Conservation (phyloP, 2,329 filamentous ascomycete species). For the Pseudogymnoascus verrucosus region DNA sequence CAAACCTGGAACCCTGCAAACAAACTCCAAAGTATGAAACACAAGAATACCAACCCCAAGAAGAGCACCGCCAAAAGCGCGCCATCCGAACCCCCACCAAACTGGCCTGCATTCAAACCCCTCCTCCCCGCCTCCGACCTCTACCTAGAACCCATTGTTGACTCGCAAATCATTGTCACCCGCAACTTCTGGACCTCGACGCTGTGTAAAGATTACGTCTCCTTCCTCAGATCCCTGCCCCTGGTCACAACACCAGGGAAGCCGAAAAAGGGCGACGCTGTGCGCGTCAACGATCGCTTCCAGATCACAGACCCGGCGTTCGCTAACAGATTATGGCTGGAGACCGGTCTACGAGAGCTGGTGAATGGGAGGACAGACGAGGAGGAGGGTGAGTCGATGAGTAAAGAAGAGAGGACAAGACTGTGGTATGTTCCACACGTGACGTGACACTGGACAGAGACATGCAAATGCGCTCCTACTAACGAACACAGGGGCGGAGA, state of each 20-base stretch:
- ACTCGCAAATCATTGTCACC: conserved; percentile 55
- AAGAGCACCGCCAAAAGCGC: neutral
- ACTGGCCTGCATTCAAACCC: conserved; percentile 55
- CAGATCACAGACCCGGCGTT: conserved; percentile 71
- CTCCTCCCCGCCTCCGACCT: conserved; percentile 47
- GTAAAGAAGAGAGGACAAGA: conserved; percentile 19
- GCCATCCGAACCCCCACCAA: conserved; percentile 29
- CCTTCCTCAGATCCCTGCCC: conserved; percentile 51
- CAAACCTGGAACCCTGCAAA: neutral
- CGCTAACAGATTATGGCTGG: conserved; percentile 66
- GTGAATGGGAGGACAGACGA: conserved; percentile 17
- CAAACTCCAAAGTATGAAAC: neutral
- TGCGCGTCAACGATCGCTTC: conserved; percentile 82
- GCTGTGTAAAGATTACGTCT: conserved; percentile 56
- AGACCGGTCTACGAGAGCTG: conserved; percentile 61
- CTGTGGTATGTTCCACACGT: conserved; percentile 21
- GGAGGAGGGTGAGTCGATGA: conserved; percentile 17
- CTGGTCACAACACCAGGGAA: conserved; percentile 56
- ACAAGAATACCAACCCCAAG: conserved; percentile 8
- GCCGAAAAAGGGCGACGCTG: conserved; percentile 59
- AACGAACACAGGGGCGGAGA: conserved; percentile 64
- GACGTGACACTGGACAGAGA: neutral
- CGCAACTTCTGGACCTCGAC: conserved; percentile 52
- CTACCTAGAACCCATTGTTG: conserved; percentile 42
- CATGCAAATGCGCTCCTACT: neutral